Base-by-base conservation (phyloP, 495 filamentous ascomycete species). In the Penicillium cataractarum region DNA sequence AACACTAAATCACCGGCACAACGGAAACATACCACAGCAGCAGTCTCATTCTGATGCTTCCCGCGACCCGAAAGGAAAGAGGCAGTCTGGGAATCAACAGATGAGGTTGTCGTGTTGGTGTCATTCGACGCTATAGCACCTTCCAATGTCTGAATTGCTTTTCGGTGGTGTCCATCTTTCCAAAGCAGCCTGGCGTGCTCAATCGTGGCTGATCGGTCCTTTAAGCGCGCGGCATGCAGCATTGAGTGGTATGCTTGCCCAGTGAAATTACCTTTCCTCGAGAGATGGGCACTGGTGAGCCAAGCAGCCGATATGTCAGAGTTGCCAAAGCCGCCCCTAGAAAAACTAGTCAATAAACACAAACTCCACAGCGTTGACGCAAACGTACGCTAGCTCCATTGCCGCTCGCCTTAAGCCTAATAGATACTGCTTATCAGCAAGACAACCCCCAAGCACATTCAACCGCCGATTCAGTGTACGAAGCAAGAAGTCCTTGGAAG, bases 131-230 rank as follows among this genome's bases (percentile, higher is more conserved):
- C 81, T 66, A 98, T 96, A 33, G 93, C 93, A 32, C 90, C 87
- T 71, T 95, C 86, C 19, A 99, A 79, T 10, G 85, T 89, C 65
- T 96, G 92, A 63, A 99, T 98, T 17, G 96, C 96, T 76, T 97
- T 97, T 51, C 93, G 87, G 70, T 97, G 92, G 70, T 97, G 87
- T 6, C 92, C 92, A 72, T 96, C 92, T 67, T 90, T 92, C 92
- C 95, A 98, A n/a, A 98, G 78, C 44, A 98, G 84, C 55, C 90
- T 84, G 7, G 95, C 91, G 74, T 99, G 92, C 71, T 99, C 96
- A 62, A 97, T 92, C 35, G 89, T 92, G 39, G 95, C 91, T 10
- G 92, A 90, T 53, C 87, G 83, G 65, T 95, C 91, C 26, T 92
- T 92, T 27, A 97, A 84, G 63, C 89, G 83, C 13, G 90, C 88